Evolutionary conservation across 176 grass and related monocot genomes (phyloP).

Genomic region (Panicum miliaceum): DNA sequence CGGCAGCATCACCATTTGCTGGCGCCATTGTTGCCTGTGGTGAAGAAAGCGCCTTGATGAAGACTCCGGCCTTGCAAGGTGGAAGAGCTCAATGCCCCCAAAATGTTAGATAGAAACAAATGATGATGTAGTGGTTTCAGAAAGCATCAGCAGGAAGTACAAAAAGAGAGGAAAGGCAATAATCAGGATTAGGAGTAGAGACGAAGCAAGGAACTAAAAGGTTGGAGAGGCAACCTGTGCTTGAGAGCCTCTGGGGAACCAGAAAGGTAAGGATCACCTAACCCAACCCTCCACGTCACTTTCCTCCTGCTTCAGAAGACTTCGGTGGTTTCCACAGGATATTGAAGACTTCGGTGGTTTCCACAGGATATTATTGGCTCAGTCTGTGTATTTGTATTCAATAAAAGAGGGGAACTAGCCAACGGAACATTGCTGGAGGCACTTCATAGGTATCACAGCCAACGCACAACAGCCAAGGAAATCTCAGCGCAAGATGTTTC

Average conservation of each 20-base stretch:
- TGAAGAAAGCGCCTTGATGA: neutral
- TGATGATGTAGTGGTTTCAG: conserved; percentile 9
- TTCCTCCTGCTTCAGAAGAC: conserved; percentile 16
- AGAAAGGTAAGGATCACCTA: conserved; percentile 64
- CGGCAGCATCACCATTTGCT: neutral
- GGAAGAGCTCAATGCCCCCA: neutral
- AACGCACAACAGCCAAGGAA: neutral
- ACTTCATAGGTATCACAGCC: neutral
- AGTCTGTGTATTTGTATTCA: neutral
- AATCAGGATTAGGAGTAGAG: conserved; percentile 46
- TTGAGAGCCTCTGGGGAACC: conserved; percentile 18
- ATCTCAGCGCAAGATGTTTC: neutral
- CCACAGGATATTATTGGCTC: conserved; percentile 5
- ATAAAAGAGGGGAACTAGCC: neutral
- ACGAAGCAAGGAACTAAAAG: conserved; percentile 55
- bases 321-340: conserved; percentile 14
- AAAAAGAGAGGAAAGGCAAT: conserved; percentile 31
- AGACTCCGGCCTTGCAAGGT: neutral
- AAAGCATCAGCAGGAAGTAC: conserved; percentile 33
- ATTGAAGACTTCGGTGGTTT: conserved; percentile 29
- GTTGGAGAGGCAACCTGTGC: conserved; percentile 34
- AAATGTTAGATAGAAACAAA: conserved; percentile 27
- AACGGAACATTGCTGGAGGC: neutral
- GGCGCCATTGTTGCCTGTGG: neutral
- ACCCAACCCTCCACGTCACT: conserved; percentile 25